phyloP scores from a whole-genome alignment of 306 rosid genomes.

The Castanea mollissima region DNA sequence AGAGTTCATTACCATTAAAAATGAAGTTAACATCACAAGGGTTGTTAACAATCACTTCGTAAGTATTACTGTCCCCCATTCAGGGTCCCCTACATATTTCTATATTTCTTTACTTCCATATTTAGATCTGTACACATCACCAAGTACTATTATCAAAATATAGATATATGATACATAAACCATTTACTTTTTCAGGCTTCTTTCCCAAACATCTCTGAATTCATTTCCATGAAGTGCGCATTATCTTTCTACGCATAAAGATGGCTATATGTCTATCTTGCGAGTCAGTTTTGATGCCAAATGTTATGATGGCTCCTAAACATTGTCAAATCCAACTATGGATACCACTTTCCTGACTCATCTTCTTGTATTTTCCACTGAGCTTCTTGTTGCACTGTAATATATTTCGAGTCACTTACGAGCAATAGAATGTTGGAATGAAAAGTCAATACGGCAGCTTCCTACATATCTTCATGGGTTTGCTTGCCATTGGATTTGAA shows the following conservation, averaged over 20 bases:
- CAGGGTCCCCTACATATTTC: too few relatives aligned
- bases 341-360: neutral
- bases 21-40: slow-evolving; percentile 19
- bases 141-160: neutral
- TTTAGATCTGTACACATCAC: neutral
- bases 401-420: neutral
- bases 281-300: neutral
- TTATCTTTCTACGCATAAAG: slow-evolving; percentile 26
- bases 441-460: neutral
- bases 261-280: neutral
- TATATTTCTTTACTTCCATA: neutral
- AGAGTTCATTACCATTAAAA: slow-evolving; percentile 14
- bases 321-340: slow-evolving; percentile 3
- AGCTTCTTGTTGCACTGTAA: neutral
- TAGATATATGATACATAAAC: neutral
- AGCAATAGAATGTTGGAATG: neutral
- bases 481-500: neutral
- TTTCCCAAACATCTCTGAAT: slow-evolving; percentile 14
- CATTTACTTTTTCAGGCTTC: slow-evolving; percentile 32
- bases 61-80: neutral
- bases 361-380: neutral
- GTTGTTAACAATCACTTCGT: slow-evolving; percentile 26
- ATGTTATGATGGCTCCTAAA: neutral
- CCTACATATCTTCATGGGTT: neutral
- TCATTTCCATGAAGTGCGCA: slow-evolving; percentile 34